These are phyloP conservation scores for Xylaria telfairii DNA, from an alignment of 495 filamentous ascomycete genomes.

Conservation along the genomic window DNA sequence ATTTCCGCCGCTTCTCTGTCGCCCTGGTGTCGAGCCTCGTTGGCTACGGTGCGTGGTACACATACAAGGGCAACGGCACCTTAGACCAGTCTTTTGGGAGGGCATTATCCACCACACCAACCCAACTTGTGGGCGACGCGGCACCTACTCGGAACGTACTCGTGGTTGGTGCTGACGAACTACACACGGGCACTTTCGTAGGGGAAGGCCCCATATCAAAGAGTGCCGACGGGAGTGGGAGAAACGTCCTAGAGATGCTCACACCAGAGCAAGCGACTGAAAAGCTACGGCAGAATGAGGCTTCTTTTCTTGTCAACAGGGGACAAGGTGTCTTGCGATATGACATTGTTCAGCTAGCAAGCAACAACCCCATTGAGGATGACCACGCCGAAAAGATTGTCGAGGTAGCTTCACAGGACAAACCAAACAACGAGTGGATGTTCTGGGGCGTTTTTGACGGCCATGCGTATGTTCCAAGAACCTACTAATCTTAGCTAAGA, in stretches of 20 bases:
- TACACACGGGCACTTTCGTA: slow-evolving; percentile 81
- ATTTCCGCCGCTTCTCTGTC: slow-evolving; percentile 51
- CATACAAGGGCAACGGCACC: slow-evolving; percentile 46
- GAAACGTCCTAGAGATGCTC: slow-evolving; percentile 90
- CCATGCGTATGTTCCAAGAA: slow-evolving; percentile 70
- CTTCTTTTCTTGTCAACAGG: slow-evolving; percentile 88
- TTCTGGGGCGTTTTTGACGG: slow-evolving; percentile 99
- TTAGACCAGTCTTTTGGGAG: slow-evolving; percentile 37
- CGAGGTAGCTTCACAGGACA: slow-evolving; percentile 66
- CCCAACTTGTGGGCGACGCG: slow-evolving; percentile 36
- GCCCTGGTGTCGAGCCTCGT: slow-evolving; percentile 54
- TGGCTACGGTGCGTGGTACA: slow-evolving; percentile 59
- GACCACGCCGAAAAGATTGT: slow-evolving; percentile 98
- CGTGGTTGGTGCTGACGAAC: slow-evolving; percentile 80
- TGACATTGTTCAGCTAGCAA: slow-evolving; percentile 92
- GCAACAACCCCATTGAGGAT: slow-evolving; percentile 98
- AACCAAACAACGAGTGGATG: slow-evolving; percentile 87
- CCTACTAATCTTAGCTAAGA: not conserved
- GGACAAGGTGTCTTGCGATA: slow-evolving; percentile 93
- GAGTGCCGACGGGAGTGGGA: slow-evolving; percentile 77
- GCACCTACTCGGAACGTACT: slow-evolving; percentile 60
- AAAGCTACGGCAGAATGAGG: slow-evolving; percentile 85
- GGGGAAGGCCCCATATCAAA: slow-evolving; percentile 86
- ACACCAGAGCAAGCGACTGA: slow-evolving; percentile 92
- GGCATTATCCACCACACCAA: slow-evolving; percentile 37